Conservation (phyloP, 768 basidiomycete species). For the Pisolithus albus region DNA sequence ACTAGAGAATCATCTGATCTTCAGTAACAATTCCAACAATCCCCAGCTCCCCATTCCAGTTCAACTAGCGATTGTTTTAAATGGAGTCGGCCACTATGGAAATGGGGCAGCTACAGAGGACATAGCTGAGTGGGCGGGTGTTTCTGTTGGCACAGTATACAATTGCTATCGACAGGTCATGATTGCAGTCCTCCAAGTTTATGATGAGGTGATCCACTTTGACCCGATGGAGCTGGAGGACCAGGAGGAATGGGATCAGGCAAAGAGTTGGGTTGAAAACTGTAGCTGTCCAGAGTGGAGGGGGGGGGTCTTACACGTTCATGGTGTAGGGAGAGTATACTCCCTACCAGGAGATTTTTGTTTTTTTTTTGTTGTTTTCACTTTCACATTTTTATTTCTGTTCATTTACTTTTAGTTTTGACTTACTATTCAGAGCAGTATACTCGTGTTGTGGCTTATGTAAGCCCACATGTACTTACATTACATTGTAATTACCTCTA, state of each 20-base stretch:
- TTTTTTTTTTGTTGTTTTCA: no score
- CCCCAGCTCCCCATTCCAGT: constrained; percentile 20
- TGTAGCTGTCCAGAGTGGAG: neutral
- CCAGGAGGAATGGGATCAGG: neutral
- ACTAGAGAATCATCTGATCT: constrained; percentile 23
- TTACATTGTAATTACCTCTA: no score
- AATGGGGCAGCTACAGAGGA: constrained; percentile 12
- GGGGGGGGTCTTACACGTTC: no score
- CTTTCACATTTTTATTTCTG: no score
- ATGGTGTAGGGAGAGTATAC: no score
- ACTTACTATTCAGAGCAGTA: no score
- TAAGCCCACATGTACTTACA: no score
- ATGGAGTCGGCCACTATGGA: constrained; percentile 17
- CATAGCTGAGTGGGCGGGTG: constrained; percentile 16
- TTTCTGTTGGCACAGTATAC: constrained; percentile 12
- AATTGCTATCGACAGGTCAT: constrained; percentile 15
- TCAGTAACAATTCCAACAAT: constrained; percentile 16
- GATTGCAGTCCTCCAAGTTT: constrained; percentile 7
- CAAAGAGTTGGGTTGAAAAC: neutral
- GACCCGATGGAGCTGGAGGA: neutral
- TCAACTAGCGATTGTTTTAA: constrained; percentile 26
- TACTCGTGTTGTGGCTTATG: no score
- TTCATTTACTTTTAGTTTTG: no score
- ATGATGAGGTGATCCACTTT: constrained; percentile 5
- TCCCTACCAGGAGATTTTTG: no score